Conservation (phyloP, 768 basidiomycete species). For the Tricholoma hemisulphureum region DNA sequence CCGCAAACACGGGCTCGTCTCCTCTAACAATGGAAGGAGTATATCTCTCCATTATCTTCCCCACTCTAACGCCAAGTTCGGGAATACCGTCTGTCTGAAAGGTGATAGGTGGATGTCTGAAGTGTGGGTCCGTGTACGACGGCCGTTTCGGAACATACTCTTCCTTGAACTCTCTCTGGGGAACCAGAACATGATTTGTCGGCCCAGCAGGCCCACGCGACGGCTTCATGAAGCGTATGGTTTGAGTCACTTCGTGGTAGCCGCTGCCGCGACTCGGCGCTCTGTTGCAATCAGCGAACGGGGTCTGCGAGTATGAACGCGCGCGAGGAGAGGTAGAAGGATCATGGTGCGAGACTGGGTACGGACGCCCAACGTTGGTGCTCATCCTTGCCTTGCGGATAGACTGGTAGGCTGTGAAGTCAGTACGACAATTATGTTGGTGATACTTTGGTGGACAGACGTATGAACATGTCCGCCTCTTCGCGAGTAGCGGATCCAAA, state of each 20-base stretch:
- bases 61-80: conserved; percentile 29
- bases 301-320: conserved; percentile 7
- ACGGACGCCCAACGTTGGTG: background rate
- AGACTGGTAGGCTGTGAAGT: conserved; percentile 7
- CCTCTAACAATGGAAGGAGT: conserved; percentile 18
- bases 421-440: background rate
- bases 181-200: conserved; percentile 26
- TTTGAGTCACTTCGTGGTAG: conserved; percentile 1
- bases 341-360: conserved; percentile 13
- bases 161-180: conserved; percentile 23
- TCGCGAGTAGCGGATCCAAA: conserved; percentile 6
- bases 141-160: conserved; percentile 2
- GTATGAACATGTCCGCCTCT: conserved; percentile 1
- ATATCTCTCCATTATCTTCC: conserved; percentile 22
- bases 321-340: background rate
- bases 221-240: background rate
- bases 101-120: conserved; percentile 25
- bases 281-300: background rate
- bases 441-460: background rate
- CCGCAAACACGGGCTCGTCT: conserved; percentile 20
- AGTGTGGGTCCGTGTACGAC: conserved; percentile 15
- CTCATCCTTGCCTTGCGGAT: conserved; percentile 1
- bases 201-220: conserved; percentile 14
- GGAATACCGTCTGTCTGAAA: conserved; percentile 30
- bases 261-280: background rate